Percentiles rank a stretch among this genome's conserved stretches.
Evolutionary conservation across 257 asterid genomes (phyloP).

Genomic region (Scutellaria galericulata): DNA sequence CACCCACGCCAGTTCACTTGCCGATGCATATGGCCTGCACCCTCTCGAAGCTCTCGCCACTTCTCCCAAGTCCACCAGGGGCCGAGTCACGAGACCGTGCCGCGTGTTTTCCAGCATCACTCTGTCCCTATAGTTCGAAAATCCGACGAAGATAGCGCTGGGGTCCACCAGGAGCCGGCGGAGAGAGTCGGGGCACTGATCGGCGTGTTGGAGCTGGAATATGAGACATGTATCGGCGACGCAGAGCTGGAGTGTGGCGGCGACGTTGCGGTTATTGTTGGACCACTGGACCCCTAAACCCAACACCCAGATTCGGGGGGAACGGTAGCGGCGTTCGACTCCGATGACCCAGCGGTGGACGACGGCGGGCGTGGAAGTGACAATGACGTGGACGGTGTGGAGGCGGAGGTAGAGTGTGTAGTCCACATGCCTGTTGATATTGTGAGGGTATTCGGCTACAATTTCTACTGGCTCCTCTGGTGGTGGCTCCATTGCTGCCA

Average conservation of each 20-base stretch:
- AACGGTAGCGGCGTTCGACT: background rate
- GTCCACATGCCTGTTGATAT: background rate
- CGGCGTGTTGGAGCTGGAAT: conserved; percentile 26
- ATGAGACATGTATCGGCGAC: conserved; percentile 30
- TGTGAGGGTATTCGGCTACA: background rate
- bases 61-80: conserved; percentile 16
- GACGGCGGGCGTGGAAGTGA: conserved; percentile 26
- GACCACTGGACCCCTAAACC: conserved; percentile 32
- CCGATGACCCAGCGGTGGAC: conserved; percentile 11
- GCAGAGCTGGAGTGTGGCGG: conserved; percentile 41
- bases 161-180: conserved; percentile 31
- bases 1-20: conserved; percentile 32
- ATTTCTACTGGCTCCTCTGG: background rate
- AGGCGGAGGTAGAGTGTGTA: conserved; percentile 14
- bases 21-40: conserved; percentile 1
- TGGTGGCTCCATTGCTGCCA: conserved; percentile 4
- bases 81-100: conserved; percentile 4
- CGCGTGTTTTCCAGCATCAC: background rate
- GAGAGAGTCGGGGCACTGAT: conserved; percentile 18
- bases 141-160: conserved; percentile 19
- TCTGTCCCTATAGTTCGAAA: conserved; percentile 28
- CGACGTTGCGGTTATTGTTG: background rate
- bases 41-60: conserved; percentile 16
- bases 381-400: conserved; percentile 21
- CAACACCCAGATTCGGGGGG: conserved; percentile 8